These are phyloP conservation scores for Phytopythium delawarense DNA, from an alignment of 352 stramenopile species.

Conservation along the genomic window DNA sequence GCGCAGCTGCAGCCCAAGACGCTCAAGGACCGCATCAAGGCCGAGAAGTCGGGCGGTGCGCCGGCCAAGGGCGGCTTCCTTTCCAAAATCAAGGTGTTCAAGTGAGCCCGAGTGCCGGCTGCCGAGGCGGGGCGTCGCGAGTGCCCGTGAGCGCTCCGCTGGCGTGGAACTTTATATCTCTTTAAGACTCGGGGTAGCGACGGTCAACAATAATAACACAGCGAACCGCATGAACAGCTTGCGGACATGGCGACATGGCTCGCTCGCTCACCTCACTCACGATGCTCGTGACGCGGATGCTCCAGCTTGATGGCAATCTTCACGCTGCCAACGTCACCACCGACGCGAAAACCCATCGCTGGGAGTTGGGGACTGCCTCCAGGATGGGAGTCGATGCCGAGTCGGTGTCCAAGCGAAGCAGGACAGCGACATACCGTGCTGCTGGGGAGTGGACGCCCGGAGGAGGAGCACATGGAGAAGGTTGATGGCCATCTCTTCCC, in stretches of 20 bases:
- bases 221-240: neutral
- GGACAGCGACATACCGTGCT: too few species aligned
- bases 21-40: slow-evolving; percentile 71
- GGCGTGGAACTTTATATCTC: neutral
- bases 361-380: too few species aligned
- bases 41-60: slow-evolving; percentile 37
- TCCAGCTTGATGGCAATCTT: too few species aligned
- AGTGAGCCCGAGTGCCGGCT: slow-evolving; percentile 8
- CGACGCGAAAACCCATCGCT: too few species aligned
- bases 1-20: slow-evolving; percentile 64
- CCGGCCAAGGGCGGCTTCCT: slow-evolving; percentile 56
- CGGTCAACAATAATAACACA: neutral
- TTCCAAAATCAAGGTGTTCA: slow-evolving; percentile 72
- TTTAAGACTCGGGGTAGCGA: neutral
- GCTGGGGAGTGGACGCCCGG: too few species aligned
- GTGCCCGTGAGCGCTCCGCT: neutral
- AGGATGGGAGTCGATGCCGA: too few species aligned
- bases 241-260: neutral
- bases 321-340: too few species aligned
- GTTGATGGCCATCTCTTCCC: too few species aligned
- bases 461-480: too few species aligned
- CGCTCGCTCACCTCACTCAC: neutral
- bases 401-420: too few species aligned
- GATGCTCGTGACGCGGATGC: neutral
- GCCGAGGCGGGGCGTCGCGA: too few species aligned